Evolutionary conservation across 345 rosid species (phyloP), one percentile per base, ranked within the genome.

Genomic region (Eucalyptus coolabah): DNA sequence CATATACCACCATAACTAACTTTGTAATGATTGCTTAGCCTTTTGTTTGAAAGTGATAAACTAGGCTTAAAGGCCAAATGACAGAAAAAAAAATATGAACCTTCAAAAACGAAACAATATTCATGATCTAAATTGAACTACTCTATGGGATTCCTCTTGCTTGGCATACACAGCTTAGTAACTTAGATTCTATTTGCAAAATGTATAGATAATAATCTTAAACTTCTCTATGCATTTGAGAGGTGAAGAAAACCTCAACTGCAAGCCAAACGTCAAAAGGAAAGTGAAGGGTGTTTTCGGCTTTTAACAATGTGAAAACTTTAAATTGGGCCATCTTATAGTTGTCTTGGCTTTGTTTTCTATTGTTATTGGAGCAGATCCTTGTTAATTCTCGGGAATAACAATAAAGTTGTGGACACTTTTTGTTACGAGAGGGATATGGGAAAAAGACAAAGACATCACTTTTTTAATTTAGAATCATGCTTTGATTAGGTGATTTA

Each of bases 111-210:
- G 1, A 53, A 86, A n/a, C 11, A n/a, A 53, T 42, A 51, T 49
- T 86, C 88, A 50, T 86, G 47, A 86, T 50, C 65, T 32, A 53
- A 56, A 94, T 93, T 92, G 95, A 54, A 95, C 89, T 89, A 96
- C 97, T 90, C 99, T 98, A 89, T 93, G 95, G 86, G 98, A 95
- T 94, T 97, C 99, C 94, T 98, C 98, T 91, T 95, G 90, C 94
- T 98, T 95, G 5, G 96, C 97, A 92, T 95, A 96, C 87, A 96
- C 99, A 98, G 93, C 96, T 95, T 44, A 97, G 93, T 96, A 95
- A 92, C 89, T 95, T 97, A 85, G 96, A 98, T 90, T 95, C 96
- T 98, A 94, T 86, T 82, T 45, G 42, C 45, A 47, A 87, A 65
- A 90, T 89, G 90, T 89, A 90, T 56, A 42, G 26, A 92, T 37